Conservation (phyloP, 805 yeast species). For the Nakazawaea laoshanensis region DNA sequence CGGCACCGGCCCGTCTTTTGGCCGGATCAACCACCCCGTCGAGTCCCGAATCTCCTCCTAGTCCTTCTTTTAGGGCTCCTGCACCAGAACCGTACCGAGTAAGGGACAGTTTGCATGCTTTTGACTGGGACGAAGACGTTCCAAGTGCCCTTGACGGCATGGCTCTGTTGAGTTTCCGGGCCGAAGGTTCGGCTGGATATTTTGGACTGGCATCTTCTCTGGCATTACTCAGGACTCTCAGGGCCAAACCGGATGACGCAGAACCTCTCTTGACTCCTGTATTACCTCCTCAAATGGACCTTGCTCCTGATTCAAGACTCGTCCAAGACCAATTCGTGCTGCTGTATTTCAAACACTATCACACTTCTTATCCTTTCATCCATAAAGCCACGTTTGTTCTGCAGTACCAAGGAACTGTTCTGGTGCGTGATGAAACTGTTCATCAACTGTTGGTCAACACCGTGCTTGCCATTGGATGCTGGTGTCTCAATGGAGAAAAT, state of each 20-base stretch:
- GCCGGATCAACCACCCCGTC: not conserved
- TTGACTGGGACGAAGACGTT: constrained; percentile 49
- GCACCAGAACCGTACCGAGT: constrained; percentile 18
- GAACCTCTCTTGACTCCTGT: too few relatives aligned
- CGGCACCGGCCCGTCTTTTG: not conserved
- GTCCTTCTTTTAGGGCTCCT: constrained; percentile 13
- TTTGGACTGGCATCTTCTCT: constrained; percentile 60
- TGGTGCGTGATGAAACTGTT: constrained; percentile 31
- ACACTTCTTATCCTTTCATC: constrained; percentile 53
- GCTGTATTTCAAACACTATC: constrained; percentile 51
- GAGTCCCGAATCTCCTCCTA: constrained; percentile 1
- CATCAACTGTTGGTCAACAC: constrained; percentile 51
- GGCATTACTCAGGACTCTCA: constrained; percentile 40
- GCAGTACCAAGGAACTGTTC: constrained; percentile 32
- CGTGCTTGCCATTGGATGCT: constrained; percentile 59
- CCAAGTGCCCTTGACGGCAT: constrained; percentile 40
- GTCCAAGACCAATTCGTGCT: constrained; percentile 19
- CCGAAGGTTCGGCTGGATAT: constrained; percentile 43
- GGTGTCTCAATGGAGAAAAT: constrained; percentile 52
- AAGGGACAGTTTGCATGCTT: constrained; percentile 32
- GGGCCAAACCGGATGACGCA: constrained; percentile 12
- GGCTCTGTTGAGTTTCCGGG: constrained; percentile 48
- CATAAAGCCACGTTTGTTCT: constrained; percentile 45
- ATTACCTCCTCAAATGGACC: constrained; percentile 15
- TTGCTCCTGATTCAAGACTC: constrained; percentile 11